Conservation (phyloP, 2,329 filamentous ascomycete genomes). For the Trichophyton mentagrophytes region DNA sequence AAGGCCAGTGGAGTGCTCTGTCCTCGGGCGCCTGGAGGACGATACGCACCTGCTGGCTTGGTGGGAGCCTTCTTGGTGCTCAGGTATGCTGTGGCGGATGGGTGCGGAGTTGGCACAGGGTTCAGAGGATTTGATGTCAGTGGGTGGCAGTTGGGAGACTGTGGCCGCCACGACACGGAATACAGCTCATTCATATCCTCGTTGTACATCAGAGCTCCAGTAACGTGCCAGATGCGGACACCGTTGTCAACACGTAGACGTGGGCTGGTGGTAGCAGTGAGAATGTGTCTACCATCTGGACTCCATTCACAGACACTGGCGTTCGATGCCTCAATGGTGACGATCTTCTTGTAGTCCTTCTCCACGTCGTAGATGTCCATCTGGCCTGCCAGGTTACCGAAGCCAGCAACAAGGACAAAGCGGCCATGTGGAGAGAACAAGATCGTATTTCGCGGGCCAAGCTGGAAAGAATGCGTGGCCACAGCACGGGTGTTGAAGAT, state of each 20-base stretch:
- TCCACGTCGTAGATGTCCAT: constrained; percentile 96
- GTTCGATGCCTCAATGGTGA: constrained; percentile 89
- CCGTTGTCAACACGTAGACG: constrained; percentile 94
- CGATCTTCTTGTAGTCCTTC: constrained; percentile 84
- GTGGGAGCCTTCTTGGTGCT: constrained; percentile 84
- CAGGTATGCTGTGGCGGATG: constrained; percentile 70
- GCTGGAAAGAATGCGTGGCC: constrained; percentile 69
- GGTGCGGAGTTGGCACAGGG: constrained; percentile 62
- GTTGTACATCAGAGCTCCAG: constrained; percentile 81
- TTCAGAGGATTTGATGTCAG: constrained; percentile 55
- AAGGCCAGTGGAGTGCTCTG: constrained; percentile 82
- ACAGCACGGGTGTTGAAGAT: constrained; percentile 89
- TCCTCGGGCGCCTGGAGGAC: constrained; percentile 84
- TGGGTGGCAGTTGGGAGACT: constrained; percentile 48
- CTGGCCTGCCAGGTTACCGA: constrained; percentile 92
- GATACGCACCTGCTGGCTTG: constrained; percentile 93
- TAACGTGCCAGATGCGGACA: constrained; percentile 86
- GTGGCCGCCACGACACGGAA: constrained; percentile 76
- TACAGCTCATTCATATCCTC: constrained; percentile 93
- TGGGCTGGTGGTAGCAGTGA: constrained; percentile 95
- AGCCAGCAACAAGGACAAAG: constrained; percentile 87
- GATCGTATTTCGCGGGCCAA: constrained; percentile 87
- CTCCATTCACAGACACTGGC: constrained; percentile 96
- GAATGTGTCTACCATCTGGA: constrained; percentile 84
- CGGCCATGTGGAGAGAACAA: constrained; percentile 86